Base-by-base conservation (phyloP, 75 land plant genomes). In the Pseudotsuga menziesii region DNA sequence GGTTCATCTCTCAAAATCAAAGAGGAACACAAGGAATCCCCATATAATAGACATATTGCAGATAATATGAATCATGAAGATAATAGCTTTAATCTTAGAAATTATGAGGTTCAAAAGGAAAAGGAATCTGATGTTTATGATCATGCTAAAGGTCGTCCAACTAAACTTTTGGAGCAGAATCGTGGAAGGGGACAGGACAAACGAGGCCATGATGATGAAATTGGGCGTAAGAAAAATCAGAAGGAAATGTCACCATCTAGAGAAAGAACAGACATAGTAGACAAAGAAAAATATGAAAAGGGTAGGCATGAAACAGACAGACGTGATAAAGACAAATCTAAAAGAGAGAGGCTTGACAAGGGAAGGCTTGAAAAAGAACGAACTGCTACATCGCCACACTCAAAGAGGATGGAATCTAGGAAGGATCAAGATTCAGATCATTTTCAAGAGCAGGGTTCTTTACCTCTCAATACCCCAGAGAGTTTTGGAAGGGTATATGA, bases 401-500 rank as follows among this genome's bases (percentile, higher is more conserved):
- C 39, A 8, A 69, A 36, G 75, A 55, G 23, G 48, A 2, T 54
- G 57, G 57, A 73, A n/a, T 23, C 11, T 12, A 25, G 32, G 32
- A 73, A 12, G 35, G 58, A 73, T 55, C 25, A 12, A 48, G 75
- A 73, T 3, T n/a, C 14, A 14, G 20, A 73, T 8, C 11, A 73
- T 12, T 39, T 73, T 41, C 58, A 55, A 54, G 75, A 73, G 26
- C 52, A 69, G 52, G 48, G 48, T 69, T 39, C 23, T 69, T 41
- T 41, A 69, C 22, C 17, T 17, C 35, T 41, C 48, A 69, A 8
- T 39, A n/a, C 23, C 20, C 36, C 25, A 41, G 23, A 39, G 19
- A 22, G 52, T 39, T 69, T 69, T 20, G 72, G 72, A 4, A 69
- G 72, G n/a, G 22, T 48, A 55, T 73, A 25, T 55, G 57, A 73